phyloP scores from a whole-genome alignment of 768 basidiomycete species.

The Steccherinum ochraceum region DNA sequence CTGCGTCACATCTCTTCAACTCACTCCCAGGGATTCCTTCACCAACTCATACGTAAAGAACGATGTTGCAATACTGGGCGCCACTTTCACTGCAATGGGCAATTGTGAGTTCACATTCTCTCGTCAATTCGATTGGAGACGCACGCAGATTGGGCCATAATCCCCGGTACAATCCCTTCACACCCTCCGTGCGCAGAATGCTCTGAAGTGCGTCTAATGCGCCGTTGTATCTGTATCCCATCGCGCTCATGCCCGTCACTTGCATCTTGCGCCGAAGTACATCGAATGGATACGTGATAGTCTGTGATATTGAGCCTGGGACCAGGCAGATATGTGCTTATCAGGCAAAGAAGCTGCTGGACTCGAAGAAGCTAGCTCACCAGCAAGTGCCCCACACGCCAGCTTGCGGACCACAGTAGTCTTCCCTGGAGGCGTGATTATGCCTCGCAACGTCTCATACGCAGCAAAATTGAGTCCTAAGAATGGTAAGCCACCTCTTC shows the following conservation, averaged over 20 bases:
- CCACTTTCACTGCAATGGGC: conserved; percentile 66
- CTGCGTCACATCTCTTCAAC: too few relatives aligned
- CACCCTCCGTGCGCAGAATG: conserved; percentile 70
- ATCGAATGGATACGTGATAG: conserved; percentile 94
- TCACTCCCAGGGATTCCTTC: conserved; percentile 40
- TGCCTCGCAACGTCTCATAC: conserved; percentile 75
- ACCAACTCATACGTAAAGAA: conserved; percentile 80
- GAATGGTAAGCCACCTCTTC: conserved; percentile 3
- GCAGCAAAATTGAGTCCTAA: conserved; percentile 84
- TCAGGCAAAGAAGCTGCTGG: not conserved
- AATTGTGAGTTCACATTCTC: not conserved
- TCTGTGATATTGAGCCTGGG: conserved; percentile 84
- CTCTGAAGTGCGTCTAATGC: conserved; percentile 71
- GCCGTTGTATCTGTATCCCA: conserved; percentile 67
- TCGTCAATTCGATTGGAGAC: not conserved
- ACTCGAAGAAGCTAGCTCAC: conserved; percentile 29
- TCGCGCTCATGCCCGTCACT: conserved; percentile 67
- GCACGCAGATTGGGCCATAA: conserved; percentile 86
- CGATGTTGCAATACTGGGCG: conserved; percentile 82
- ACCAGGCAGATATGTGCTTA: too few relatives aligned
- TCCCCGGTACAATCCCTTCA: conserved; percentile 74
- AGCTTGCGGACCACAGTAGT: conserved; percentile 63
- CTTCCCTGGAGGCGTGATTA: conserved; percentile 80
- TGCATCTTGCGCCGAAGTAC: conserved; percentile 95
- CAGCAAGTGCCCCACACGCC: conserved; percentile 81